Evolutionary conservation across 257 asterid genomes (phyloP).

Genomic region (Solanum microdontum): DNA sequence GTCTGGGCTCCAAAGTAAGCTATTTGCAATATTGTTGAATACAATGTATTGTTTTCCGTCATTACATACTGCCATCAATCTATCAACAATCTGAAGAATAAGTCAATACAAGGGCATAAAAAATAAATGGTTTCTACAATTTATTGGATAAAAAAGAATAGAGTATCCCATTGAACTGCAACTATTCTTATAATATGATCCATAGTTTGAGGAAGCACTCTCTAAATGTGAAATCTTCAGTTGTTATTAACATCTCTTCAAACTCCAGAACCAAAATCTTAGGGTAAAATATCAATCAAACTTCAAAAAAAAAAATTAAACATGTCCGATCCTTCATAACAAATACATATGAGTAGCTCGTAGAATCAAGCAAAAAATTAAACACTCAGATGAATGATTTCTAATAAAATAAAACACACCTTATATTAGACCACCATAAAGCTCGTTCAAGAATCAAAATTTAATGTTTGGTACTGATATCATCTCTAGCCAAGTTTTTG

Average conservation of each 20-base stretch:
- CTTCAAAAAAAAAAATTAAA: background rate
- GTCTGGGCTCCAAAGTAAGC: background rate
- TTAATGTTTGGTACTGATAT: slow-evolving; percentile 20
- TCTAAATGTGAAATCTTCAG: background rate
- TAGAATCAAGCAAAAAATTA: slow-evolving; percentile 6
- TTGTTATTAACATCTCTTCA: background rate
- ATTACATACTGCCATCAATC: no score
- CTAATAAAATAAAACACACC: slow-evolving; percentile 11
- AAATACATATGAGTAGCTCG: slow-evolving; percentile 10
- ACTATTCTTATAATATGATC: background rate
- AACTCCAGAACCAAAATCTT: background rate
- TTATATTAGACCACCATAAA: slow-evolving; percentile 10
- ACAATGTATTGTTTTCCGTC: no score
- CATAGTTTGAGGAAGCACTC: background rate
- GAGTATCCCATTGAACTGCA: background rate
- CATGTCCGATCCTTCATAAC: background rate
- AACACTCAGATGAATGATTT: slow-evolving; percentile 10
- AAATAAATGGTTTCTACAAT: background rate
- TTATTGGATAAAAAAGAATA: background rate
- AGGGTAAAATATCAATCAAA: background rate
- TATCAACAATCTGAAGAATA: background rate
- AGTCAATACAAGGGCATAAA: background rate
- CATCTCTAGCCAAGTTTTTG: slow-evolving; percentile 23
- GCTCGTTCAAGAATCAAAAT: slow-evolving; percentile 1
- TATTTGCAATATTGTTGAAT: background rate